phyloP scores from a whole-genome alignment of 139 green algal genomes.

The Asterochloris erici region DNA sequence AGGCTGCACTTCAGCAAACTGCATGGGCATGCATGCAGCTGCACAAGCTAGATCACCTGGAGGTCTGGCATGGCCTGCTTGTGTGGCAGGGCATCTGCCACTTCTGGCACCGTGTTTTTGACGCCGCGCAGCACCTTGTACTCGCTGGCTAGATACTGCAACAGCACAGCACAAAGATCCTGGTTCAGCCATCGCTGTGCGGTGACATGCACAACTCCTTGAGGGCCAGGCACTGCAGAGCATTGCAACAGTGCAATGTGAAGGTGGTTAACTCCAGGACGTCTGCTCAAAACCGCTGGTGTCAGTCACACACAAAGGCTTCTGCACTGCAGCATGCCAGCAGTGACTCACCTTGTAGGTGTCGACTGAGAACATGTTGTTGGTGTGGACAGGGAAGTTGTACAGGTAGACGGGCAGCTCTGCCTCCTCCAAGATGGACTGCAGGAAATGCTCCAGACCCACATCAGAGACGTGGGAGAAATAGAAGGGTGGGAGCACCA shows the following conservation, averaged over 20 bases:
- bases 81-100: conserved; percentile 10
- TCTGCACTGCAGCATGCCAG: too few relatives aligned
- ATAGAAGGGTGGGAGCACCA: conserved; percentile 22
- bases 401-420: conserved; percentile 19
- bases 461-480: conserved; percentile 11
- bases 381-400: conserved; percentile 18
- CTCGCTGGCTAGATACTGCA: conserved; percentile 2
- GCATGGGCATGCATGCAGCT: neutral
- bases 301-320: too few relatives aligned
- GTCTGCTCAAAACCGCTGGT: too few relatives aligned
- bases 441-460: conserved; percentile 14
- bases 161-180: neutral
- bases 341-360: conserved; percentile 1
- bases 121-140: conserved; percentile 13
- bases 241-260: too few relatives aligned
- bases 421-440: conserved; percentile 1
- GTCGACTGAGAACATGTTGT: conserved; percentile 11
- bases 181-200: too few relatives aligned
- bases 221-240: too few relatives aligned
- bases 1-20: neutral
- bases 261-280: too few relatives aligned
- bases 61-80: conserved; percentile 14
- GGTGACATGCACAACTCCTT: too few relatives aligned
- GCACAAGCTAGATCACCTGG: neutral
- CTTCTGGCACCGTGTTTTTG: conserved; percentile 18